Percentiles rank a stretch among this genome's conserved stretches.
These are phyloP conservation scores for Musa acuminata DNA, from an alignment of 176 grass and related monocot species.

Conservation along the genomic window DNA sequence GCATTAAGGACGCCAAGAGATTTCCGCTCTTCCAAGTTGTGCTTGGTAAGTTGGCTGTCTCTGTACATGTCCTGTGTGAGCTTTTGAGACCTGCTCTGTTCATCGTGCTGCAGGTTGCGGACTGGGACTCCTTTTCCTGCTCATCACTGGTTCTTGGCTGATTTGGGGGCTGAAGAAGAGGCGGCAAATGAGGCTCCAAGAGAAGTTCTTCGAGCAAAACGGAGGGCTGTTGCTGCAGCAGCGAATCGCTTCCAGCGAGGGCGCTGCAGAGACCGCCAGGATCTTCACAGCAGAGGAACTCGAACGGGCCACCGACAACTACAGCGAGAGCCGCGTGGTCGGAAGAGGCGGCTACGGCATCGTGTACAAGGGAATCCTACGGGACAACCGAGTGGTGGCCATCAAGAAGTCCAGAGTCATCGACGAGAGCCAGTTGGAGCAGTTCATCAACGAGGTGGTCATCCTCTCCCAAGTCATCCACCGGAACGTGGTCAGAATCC, in stretches of 20 bases:
- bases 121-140: background rate
- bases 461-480: no score
- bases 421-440: no score
- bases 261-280: background rate
- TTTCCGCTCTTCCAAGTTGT: background rate
- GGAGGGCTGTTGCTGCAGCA: background rate
- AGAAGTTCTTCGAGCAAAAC: background rate
- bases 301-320: background rate
- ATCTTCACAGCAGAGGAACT: background rate
- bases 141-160: background rate
- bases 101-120: background rate
- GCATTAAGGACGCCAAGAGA: background rate
- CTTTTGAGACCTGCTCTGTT: background rate
- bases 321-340: background rate
- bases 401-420: no score
- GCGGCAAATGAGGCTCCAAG: constrained; percentile 1
- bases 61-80: no score
- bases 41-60: background rate
- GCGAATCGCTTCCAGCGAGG: background rate
- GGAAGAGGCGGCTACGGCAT: background rate
- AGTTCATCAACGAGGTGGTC: no score
- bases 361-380: background rate
- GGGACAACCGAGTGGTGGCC: background rate
- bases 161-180: background rate
- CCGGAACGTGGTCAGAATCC: no score